Evolutionary conservation across 2,329 filamentous ascomycete genomes (phyloP).

Genomic region (Cladosporium phlei): DNA sequence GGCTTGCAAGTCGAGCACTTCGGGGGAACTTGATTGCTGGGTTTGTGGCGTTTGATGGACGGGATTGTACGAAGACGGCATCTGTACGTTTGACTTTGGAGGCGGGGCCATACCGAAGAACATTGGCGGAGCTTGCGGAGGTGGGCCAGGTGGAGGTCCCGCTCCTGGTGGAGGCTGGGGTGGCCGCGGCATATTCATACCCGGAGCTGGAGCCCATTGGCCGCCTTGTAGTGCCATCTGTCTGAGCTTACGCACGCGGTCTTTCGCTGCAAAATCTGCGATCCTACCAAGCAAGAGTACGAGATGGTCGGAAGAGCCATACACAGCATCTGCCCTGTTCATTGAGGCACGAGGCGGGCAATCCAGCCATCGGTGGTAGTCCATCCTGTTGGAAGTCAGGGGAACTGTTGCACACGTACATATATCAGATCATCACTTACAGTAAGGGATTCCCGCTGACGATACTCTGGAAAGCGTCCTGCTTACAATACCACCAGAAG

Average conservation of each 20-base stretch:
- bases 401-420: no score
- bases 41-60: constrained; percentile 18
- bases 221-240: constrained; percentile 57
- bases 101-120: constrained; percentile 51
- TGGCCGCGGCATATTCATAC: constrained; percentile 40
- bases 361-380: constrained; percentile 75
- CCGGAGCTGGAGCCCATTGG: constrained; percentile 51
- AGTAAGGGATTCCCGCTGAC: constrained; percentile 79
- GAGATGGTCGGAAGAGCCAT: constrained; percentile 84
- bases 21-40: constrained; percentile 9
- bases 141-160: constrained; percentile 10
- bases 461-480: constrained; percentile 87
- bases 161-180: constrained; percentile 23
- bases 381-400: constrained; percentile 56
- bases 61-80: constrained; percentile 39
- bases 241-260: constrained; percentile 72
- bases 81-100: constrained; percentile 34
- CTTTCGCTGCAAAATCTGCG: constrained; percentile 70
- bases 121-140: constrained; percentile 36
- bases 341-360: constrained; percentile 80
- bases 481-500: constrained; percentile 94
- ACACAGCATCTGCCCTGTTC: constrained; percentile 71
- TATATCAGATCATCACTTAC: constrained; percentile 63
- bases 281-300: constrained; percentile 76
- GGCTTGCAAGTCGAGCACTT: constrained; percentile 51